A percentile compares a stretch with the other conserved stretches of the same genome.
phyloP scores from a whole-genome alignment of 1,284 basidiomycete genomes.

The Polyporus tsugae region DNA sequence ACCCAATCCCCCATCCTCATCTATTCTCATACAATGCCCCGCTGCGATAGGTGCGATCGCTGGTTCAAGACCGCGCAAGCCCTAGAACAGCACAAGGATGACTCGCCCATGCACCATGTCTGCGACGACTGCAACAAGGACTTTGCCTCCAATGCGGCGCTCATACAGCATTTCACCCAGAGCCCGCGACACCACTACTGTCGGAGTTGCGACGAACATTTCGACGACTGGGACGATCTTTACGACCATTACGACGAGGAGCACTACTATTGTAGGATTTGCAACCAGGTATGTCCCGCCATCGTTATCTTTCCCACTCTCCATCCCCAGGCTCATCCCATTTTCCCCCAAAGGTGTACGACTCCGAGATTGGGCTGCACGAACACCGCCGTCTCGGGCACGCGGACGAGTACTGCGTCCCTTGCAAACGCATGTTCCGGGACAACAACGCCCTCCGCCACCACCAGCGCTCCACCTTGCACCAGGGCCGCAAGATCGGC shows the following conservation, averaged over 20 bases:
- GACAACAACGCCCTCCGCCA: slow-evolving; percentile 34
- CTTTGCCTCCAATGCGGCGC: slow-evolving; percentile 25
- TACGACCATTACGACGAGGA: slow-evolving; percentile 28
- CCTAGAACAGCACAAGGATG: slow-evolving; percentile 38
- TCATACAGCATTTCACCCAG: slow-evolving; percentile 35
- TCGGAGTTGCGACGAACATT: slow-evolving; percentile 36
- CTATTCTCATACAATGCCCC: slow-evolving; percentile 20
- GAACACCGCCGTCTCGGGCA: slow-evolving; percentile 37
- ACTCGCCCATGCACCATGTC: slow-evolving; percentile 42
- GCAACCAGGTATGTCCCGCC: slow-evolving; percentile 27
- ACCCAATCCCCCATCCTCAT: neutral
- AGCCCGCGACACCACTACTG: slow-evolving; percentile 40
- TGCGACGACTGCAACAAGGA: slow-evolving; percentile 45
- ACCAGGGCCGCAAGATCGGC: slow-evolving; percentile 33
- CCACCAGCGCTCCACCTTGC: slow-evolving; percentile 40
- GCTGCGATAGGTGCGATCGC: slow-evolving; percentile 27
- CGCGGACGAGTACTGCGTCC: slow-evolving; percentile 36
- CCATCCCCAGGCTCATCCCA: neutral
- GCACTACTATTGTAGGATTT: slow-evolving; percentile 30
- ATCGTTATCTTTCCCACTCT: neutral
- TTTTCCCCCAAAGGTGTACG: slow-evolving; percentile 20
- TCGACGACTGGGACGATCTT: slow-evolving; percentile 29
- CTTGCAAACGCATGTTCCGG: slow-evolving; percentile 39
- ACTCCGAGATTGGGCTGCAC: slow-evolving; percentile 26
- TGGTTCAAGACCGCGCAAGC: slow-evolving; percentile 25